A percentile compares a stretch with the other conserved stretches of the same genome.
Evolutionary conservation across 2,329 filamentous ascomycete genomes (phyloP).

Genomic region (Huntiella abstrusa): DNA sequence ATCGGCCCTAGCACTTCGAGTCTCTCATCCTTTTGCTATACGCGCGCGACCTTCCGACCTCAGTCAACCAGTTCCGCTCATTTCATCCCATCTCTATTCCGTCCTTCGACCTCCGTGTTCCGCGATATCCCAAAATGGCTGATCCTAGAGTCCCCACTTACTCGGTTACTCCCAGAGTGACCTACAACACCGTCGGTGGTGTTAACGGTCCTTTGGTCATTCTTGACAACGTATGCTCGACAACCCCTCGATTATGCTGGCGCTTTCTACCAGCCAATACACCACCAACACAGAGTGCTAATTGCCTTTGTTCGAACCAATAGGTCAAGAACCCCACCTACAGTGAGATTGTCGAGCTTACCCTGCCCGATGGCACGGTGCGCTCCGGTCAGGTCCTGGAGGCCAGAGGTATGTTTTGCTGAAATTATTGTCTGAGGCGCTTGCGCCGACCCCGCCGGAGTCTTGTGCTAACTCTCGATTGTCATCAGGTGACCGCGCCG

Average conservation of each 20-base stretch:
- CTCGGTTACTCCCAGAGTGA: conserved; percentile 43
- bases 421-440: background rate
- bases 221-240: conserved; percentile 62
- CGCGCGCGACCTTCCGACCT: too few relatives aligned
- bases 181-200: conserved; percentile 96
- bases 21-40: too few relatives aligned
- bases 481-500: conserved; percentile 60
- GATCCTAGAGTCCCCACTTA: conserved; percentile 42
- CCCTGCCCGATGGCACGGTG: conserved; percentile 84
- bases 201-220: conserved; percentile 97
- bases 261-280: too few relatives aligned
- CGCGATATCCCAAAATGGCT: background rate
- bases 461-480: conserved; percentile 8
- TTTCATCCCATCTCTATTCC: too few relatives aligned
- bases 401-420: conserved; percentile 58
- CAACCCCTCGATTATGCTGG: too few relatives aligned
- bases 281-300: too few relatives aligned
- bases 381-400: conserved; percentile 92
- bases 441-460: background rate
- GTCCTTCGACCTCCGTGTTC: too few relatives aligned
- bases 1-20: too few relatives aligned
- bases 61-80: too few relatives aligned
- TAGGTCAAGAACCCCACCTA: conserved; percentile 94
- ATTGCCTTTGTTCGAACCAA: background rate
- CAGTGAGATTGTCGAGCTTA: conserved; percentile 95